Base-by-base conservation (phyloP, 2,329 filamentous ascomycete species). In the Parastagonospora nodorum region DNA sequence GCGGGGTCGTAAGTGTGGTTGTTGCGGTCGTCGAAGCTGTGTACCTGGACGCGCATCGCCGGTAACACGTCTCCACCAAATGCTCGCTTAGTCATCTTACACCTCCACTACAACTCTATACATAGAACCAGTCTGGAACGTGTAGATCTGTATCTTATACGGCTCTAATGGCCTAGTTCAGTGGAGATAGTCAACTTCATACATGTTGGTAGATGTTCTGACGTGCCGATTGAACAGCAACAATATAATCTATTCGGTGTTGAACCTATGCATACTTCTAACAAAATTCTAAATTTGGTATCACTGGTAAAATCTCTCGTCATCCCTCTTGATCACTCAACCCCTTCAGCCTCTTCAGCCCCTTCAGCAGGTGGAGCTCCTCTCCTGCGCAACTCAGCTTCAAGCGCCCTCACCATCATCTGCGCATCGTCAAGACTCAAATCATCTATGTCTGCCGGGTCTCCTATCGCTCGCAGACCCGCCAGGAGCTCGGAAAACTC, bases 401-500 rank as follows among this genome's bases (percentile, higher is more conserved):
- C 57, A 2, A 60, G 50, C 19, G 52, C 51, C 36, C 54, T 53
- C 14, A 60, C 37, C 59, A 60, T 60, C 9, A 61, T 51, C 33
- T 61, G 58, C 31, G 56, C 56, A 41, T 60, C 58, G 19, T 58
- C 57, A 6, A 60, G 42, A 32, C 49, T 58, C 44, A 58, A 16
- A 31, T 60, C 51, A 31, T 51, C 56, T 5, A 57, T 57, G 4
- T 51, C 48, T 19, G 19, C 5, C 19, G 19, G 5, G 19, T 24
- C 5, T 24, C 19, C 19, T 24, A 5, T 24, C 19, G 19, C 19
- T 24, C 59, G 54, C 49, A 63, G 57, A 24, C 51, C 49, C 2
- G 52, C 48, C 55, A 62, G 50, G 36, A 64, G 39, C 24, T 57
- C 55, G 5, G 58, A 60, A 47, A 63, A 60, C 16, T 63, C 55